phyloP scores from a whole-genome alignment of 2,329 filamentous ascomycete species.

The Cladosporium sp. region DNA sequence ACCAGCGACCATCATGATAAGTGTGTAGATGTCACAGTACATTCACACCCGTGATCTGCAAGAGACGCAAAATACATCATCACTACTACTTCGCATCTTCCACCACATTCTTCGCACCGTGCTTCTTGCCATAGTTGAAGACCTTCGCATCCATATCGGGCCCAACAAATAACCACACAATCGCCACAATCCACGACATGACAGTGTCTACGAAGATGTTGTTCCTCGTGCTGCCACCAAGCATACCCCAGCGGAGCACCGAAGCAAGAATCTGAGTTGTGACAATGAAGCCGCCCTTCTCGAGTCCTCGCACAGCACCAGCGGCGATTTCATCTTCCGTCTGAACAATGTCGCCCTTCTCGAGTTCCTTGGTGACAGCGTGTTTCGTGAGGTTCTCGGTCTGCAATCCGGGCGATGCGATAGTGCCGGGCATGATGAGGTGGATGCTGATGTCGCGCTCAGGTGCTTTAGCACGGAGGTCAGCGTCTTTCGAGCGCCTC shows the following conservation, averaged over 20 bases:
- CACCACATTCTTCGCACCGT: slow-evolving; percentile 12
- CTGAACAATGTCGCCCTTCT: slow-evolving; percentile 79
- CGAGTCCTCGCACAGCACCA: slow-evolving; percentile 69
- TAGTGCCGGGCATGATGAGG: slow-evolving; percentile 80
- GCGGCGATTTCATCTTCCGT: slow-evolving; percentile 75
- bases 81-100: slow-evolving; percentile 5
- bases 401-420: slow-evolving; percentile 72
- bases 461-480: slow-evolving; percentile 35
- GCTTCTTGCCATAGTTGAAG: slow-evolving; percentile 57
- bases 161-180: slow-evolving; percentile 58
- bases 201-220: slow-evolving; percentile 56
- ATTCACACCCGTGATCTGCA: background rate
- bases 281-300: slow-evolving; percentile 77
- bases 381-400: slow-evolving; percentile 79
- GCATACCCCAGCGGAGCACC: slow-evolving; percentile 64
- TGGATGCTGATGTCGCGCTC: slow-evolving; percentile 74
- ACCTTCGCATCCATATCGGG: slow-evolving; percentile 60
- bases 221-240: slow-evolving; percentile 56
- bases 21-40: background rate
- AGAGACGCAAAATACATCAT: background rate
- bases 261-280: slow-evolving; percentile 72
- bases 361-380: slow-evolving; percentile 72
- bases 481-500: slow-evolving; percentile 35
- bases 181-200: slow-evolving; percentile 53
- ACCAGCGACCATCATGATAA: background rate